Evolutionary conservation across 768 basidiomycete species (phyloP), one percentile per base, ranked within the genome.

Genomic region (Mycena chlorophos): DNA sequence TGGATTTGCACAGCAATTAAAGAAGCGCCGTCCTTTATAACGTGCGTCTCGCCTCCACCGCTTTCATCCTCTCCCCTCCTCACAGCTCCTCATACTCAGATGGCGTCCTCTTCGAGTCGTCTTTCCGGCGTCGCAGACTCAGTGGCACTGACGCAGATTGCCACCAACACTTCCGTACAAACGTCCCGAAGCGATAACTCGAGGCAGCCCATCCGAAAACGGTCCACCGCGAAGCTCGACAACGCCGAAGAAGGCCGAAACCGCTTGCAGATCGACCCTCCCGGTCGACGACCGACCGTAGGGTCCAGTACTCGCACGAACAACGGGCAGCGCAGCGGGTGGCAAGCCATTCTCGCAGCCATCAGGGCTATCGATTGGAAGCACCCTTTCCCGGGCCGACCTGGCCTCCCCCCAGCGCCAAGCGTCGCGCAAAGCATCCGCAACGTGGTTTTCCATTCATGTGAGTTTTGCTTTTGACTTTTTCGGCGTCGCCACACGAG

Each of bases 301-400:
- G 34, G 12, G 12, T 37, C n/a, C 34, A 37, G n/a, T 10, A n/a
- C 34, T 10, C 12, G 12, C 12, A 10, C n/a, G n/a, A 8, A 34
- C 8, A 34, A 34, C 8, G 17, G 40, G 20, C 8, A 8, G 13
- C 40, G 22, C 14, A 42, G 40, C n/a, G 40, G 8, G 8, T 42
- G 40, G 40, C 14, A 19, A 22, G n/a, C 40, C 20, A 19, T 42
- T 20, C 13, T 16, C 13, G 22, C 13, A 6, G 40, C 40, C 13
- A 12, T 42, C 13, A 22, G 8, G 14, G 22, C 8, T 8, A 20
- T 42, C 45, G 27, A 47, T 31, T 25, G 12, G 12, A 28, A 23
- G 39, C 16, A 27, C n/a, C 31, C 16, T 4, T 45, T 25, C 16
- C 46, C 26, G 49, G 49, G 34, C 55, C 55, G 5, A 46, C 55